Conservation (phyloP, 2,329 filamentous ascomycete genomes). For the Helminthosporium solani region DNA sequence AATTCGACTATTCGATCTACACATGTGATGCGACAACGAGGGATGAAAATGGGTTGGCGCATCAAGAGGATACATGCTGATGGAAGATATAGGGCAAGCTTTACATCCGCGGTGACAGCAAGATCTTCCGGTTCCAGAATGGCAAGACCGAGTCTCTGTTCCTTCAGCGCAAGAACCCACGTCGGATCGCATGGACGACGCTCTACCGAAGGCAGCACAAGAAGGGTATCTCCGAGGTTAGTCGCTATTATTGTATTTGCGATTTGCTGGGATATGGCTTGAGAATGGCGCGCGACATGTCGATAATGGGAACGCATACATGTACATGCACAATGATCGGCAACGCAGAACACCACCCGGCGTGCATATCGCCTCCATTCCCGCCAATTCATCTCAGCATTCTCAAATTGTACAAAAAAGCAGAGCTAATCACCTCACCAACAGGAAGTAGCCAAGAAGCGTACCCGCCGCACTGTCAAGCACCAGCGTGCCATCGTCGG, state of each 20-base stretch:
- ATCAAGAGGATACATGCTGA: conserved; percentile 27
- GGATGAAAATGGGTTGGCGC: conserved; percentile 8
- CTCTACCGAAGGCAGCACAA: conserved; percentile 98
- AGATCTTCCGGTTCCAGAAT: conserved; percentile 99
- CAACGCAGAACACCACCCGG: not conserved
- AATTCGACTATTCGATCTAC: conserved; percentile 17
- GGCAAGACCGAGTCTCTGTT: conserved; percentile 99
- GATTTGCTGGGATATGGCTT: conserved; percentile 5
- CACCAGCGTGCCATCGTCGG: conserved; percentile 98
- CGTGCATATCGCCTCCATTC: not conserved
- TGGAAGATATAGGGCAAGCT: conserved; percentile 79
- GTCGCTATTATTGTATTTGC: conserved; percentile 17
- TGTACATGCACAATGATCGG: not conserved
- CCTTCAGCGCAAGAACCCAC: conserved; percentile 99
- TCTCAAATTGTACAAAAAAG: conserved; percentile 1
- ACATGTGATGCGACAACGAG: conserved; percentile 16
- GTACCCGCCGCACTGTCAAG: conserved; percentile 97
- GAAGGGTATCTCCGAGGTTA: conserved; percentile 99
- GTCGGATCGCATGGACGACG: conserved; percentile 97
- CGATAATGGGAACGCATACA: conserved; percentile 10
- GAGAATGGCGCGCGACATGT: conserved; percentile 19
- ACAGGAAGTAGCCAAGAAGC: conserved; percentile 99
- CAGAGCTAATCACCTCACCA: conserved; percentile 23
- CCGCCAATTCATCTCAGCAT: not conserved
- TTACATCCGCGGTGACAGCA: conserved; percentile 99